These are phyloP conservation scores for Monosporozyma yasuniensis DNA, from an alignment of 805 yeast genomes.

Conservation along the genomic window DNA sequence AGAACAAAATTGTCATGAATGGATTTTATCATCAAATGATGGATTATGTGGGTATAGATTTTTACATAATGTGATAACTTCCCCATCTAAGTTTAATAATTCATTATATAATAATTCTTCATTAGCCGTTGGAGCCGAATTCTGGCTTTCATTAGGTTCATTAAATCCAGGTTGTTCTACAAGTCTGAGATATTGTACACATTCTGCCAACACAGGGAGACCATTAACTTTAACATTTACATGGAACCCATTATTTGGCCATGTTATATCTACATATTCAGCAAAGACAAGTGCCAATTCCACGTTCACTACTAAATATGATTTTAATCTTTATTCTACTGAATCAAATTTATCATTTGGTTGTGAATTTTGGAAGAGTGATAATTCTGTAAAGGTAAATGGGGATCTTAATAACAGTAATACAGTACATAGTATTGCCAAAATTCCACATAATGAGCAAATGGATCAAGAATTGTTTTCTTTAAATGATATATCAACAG, in stretches of 20 bases:
- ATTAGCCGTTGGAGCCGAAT: slow-evolving; percentile 70
- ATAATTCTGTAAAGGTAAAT: neutral
- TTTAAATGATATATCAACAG: neutral
- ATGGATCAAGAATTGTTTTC: neutral
- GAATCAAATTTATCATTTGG: slow-evolving; percentile 82
- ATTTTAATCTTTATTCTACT: slow-evolving; percentile 84
- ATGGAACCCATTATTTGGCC: slow-evolving; percentile 84
- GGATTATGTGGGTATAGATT: slow-evolving; percentile 73
- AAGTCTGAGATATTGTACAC: slow-evolving; percentile 75
- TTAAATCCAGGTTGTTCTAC: slow-evolving; percentile 88
- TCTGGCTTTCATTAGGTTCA: slow-evolving; percentile 77
- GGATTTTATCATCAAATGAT: slow-evolving; percentile 76
- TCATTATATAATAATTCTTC: slow-evolving; percentile 52
- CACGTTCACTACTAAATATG: slow-evolving; percentile 76
- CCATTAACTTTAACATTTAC: slow-evolving; percentile 85
- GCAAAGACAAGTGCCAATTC: slow-evolving; percentile 68
- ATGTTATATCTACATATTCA: slow-evolving; percentile 77
- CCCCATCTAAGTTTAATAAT: slow-evolving; percentile 32
- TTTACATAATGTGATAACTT: slow-evolving; percentile 51
- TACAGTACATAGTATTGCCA: neutral
- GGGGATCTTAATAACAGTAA: neutral
- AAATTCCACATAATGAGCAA: slow-evolving; percentile 39
- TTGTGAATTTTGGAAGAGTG: slow-evolving; percentile 58
- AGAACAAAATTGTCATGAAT: slow-evolving; percentile 58
- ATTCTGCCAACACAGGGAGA: slow-evolving; percentile 76